phyloP scores from a whole-genome alignment of 176 grass and related monocot genomes.

The Puccinellia tenuiflora region DNA sequence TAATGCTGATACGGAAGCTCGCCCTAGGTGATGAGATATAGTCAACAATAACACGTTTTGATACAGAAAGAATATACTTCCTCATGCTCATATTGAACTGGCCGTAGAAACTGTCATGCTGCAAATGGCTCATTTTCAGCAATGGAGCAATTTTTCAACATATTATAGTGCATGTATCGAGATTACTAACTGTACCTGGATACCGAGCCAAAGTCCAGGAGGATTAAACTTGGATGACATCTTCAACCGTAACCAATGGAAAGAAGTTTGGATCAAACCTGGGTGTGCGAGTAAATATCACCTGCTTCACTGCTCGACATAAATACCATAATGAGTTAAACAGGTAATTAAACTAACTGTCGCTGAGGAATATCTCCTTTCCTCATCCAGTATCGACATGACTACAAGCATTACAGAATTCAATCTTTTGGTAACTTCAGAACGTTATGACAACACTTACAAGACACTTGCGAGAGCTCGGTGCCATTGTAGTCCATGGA shows the following conservation, averaged over 20 bases:
- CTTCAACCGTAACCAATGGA: constrained; percentile 61
- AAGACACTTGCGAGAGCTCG: constrained; percentile 36
- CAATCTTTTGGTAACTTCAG: not conserved
- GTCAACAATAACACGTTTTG: constrained; percentile 49
- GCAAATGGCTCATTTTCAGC: constrained; percentile 21
- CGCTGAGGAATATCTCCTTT: too few relatives aligned
- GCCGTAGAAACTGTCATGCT: constrained; percentile 83
- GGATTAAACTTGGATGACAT: constrained; percentile 49
- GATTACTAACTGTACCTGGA: constrained; percentile 49
- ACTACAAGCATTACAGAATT: too few relatives aligned
- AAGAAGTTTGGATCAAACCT: constrained; percentile 43
- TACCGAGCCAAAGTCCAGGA: constrained; percentile 72
- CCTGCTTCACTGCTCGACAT: constrained; percentile 49
- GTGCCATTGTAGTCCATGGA: constrained; percentile 61
- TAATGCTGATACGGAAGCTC: constrained; percentile 50
- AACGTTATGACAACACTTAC: constrained; percentile 33
- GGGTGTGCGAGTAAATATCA: constrained; percentile 27
- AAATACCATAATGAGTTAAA: not conserved
- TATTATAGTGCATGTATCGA: not conserved
- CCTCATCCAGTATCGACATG: too few relatives aligned
- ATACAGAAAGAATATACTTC: constrained; percentile 54
- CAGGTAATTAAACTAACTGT: not conserved
- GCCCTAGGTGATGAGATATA: constrained; percentile 87
- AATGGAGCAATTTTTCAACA: not conserved
- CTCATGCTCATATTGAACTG: constrained; percentile 90